Conservation (phyloP, 257 asterid species). For the Paulownia fortunei region DNA sequence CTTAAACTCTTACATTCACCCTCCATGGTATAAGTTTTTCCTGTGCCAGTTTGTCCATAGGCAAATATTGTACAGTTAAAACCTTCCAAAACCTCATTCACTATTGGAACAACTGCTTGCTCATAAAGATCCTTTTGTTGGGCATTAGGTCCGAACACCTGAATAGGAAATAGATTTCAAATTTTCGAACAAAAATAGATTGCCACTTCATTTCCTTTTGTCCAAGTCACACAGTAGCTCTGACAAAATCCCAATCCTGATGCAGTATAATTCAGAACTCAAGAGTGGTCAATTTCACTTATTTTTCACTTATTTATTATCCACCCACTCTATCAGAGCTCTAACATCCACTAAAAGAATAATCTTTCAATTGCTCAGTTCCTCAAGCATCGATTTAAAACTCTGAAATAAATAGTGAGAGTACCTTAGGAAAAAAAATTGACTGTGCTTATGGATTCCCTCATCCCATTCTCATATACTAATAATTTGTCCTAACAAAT, state of each 20-base stretch:
- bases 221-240: too few species aligned
- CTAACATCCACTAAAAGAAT: not conserved
- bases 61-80: conserved; percentile 88
- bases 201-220: too few species aligned
- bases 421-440: not conserved
- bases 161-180: too few species aligned
- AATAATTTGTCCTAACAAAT: not conserved
- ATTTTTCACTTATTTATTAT: too few species aligned
- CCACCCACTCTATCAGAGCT: too few species aligned
- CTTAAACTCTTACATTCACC: conserved; percentile 85
- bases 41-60: conserved; percentile 86
- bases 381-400: not conserved
- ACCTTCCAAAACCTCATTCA: conserved; percentile 80
- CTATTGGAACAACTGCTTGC: conserved; percentile 80
- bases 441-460: not conserved
- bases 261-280: not conserved
- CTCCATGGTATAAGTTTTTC: conserved; percentile 86
- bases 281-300: not conserved
- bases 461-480: not conserved
- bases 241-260: not conserved
- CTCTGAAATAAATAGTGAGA: not conserved
- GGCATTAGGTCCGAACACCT: conserved; percentile 87
- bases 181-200: too few species aligned
- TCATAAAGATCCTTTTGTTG: conserved; percentile 76
- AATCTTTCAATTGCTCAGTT: not conserved